A percentile compares a stretch with the other conserved stretches of the same genome.
Conservation (phyloP, 495 filamentous ascomycete species). For the Neurospora cerealis region DNA sequence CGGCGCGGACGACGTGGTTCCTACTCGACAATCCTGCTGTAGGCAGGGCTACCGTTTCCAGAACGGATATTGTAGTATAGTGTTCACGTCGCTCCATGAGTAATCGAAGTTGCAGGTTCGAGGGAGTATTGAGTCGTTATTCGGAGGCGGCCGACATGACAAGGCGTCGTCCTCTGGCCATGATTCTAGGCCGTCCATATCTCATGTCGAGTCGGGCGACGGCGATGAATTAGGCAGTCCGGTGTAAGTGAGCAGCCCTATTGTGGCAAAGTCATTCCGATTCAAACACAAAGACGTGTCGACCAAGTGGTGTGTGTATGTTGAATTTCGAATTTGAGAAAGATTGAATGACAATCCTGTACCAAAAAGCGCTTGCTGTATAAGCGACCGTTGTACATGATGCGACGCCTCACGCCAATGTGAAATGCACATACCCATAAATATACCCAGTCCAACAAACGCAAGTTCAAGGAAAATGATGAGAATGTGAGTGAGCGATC, state of each 20-base stretch:
- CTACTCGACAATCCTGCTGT: neutral
- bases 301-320: neutral
- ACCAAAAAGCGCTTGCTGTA: neutral
- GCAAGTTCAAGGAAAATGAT: neutral
- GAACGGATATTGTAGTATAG: neutral
- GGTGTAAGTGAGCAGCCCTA: neutral
- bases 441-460: neutral
- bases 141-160: neutral
- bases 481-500: neutral
- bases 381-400: neutral
- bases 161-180: neutral
- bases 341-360: neutral
- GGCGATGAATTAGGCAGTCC: neutral
- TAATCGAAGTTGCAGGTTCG: neutral
- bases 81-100: neutral
- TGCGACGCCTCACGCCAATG: neutral
- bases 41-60: neutral
- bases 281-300: neutral
- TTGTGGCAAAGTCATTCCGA: neutral
- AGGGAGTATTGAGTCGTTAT: neutral
- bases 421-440: neutral
- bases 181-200: neutral
- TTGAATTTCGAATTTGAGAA: neutral
- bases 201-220: neutral
- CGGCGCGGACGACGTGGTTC: neutral